Conservation (phyloP, 1,284 basidiomycete genomes). For the Cryptococcus sp. region DNA sequence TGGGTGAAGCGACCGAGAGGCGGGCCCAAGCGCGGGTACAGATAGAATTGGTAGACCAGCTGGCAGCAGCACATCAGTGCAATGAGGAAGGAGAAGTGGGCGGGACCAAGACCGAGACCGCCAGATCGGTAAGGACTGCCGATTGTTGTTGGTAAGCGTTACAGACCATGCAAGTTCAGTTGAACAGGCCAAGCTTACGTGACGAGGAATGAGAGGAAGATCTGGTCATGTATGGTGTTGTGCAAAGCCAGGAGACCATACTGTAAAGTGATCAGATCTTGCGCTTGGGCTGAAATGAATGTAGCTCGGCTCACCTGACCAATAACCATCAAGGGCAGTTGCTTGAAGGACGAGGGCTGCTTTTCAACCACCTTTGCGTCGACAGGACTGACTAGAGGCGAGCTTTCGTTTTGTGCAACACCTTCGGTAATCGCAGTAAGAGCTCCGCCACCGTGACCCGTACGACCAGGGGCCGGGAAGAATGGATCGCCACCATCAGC, state of each 20-base stretch:
- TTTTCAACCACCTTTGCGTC: conserved; percentile 27
- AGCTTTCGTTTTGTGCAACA: conserved; percentile 7
- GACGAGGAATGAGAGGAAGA: conserved; percentile 54
- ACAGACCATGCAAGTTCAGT: no score
- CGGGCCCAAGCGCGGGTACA: conserved; percentile 53
- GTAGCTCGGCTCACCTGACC: conserved; percentile 31
- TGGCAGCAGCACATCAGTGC: conserved; percentile 55
- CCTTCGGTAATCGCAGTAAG: conserved; percentile 50
- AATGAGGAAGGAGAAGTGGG: conserved; percentile 53
- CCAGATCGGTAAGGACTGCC: conserved; percentile 49
- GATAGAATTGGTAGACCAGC: conserved; percentile 54
- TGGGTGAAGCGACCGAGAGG: conserved; percentile 53
- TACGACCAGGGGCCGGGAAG: conserved; percentile 28
- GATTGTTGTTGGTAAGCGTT: conserved; percentile 9
- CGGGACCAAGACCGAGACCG: conserved; percentile 53
- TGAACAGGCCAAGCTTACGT: conserved; percentile 32
- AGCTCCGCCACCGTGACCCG: conserved; percentile 24
- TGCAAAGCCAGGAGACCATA: conserved; percentile 54
- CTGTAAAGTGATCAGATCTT: conserved; percentile 16
- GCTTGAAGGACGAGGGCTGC: conserved; percentile 36
- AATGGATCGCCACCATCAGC: conserved; percentile 34
- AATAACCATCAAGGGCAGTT: conserved; percentile 50
- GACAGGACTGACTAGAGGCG: conserved; percentile 6
- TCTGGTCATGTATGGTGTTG: conserved; percentile 52
- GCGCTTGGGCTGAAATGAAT: neutral